Evolutionary conservation across 371 early-diverging fungal genomes (phyloP).

Genomic region (Haplosporangium sp.): DNA sequence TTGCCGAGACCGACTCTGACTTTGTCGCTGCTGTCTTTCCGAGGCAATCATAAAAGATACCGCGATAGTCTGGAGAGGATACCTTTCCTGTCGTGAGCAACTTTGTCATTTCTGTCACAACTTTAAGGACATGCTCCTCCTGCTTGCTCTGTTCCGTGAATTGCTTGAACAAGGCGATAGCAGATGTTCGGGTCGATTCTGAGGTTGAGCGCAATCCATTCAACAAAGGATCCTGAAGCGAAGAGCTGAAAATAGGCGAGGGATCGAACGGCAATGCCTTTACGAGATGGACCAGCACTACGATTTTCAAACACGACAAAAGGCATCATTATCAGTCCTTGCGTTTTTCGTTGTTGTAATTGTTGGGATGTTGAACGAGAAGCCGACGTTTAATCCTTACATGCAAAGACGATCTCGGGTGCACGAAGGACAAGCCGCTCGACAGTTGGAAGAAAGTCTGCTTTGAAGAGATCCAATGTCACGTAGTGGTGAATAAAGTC

Average conservation of each 20-base stretch:
- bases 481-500: constrained; percentile 68
- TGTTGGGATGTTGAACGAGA: neutral
- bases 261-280: constrained; percentile 71
- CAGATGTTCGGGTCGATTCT: constrained; percentile 66
- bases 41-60: constrained; percentile 68
- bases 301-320: constrained; percentile 11
- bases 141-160: constrained; percentile 63
- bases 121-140: constrained; percentile 61
- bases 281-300: constrained; percentile 63
- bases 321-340: neutral
- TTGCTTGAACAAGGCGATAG: constrained; percentile 67
- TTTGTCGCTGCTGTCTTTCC: constrained; percentile 60
- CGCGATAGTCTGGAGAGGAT: constrained; percentile 74
- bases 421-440: constrained; percentile 88
- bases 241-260: constrained; percentile 68
- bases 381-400: constrained; percentile 45
- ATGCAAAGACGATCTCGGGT: constrained; percentile 84
- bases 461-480: constrained; percentile 62
- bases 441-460: constrained; percentile 64
- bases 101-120: constrained; percentile 71
- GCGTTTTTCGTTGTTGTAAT: neutral
- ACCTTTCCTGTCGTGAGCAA: constrained; percentile 68
- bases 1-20: constrained; percentile 68
- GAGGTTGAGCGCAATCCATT: constrained; percentile 78
- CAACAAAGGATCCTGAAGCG: constrained; percentile 74